Conservation (phyloP, 768 basidiomycete species). For the Nidularia sp. region DNA sequence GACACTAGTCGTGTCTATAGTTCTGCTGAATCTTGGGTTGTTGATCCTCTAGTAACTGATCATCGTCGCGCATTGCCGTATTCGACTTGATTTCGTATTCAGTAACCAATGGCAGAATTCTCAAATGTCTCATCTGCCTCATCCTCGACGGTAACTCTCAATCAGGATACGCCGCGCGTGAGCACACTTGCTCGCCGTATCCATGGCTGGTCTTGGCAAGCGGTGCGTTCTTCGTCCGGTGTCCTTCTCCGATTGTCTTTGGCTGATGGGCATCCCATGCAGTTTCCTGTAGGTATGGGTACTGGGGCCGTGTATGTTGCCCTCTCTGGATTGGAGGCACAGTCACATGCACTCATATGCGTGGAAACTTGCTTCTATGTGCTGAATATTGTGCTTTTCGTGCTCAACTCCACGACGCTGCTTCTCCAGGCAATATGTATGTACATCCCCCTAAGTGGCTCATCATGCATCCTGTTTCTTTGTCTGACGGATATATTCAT, state of each 20-base stretch:
- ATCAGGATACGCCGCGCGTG: conserved; percentile 10
- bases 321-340: conserved; percentile 32
- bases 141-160: too few relatives aligned
- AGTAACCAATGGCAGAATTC: too few relatives aligned
- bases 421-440: conserved; percentile 36
- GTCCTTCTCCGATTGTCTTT: neutral
- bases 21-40: too few relatives aligned
- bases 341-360: conserved; percentile 21
- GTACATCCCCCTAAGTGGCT: conserved; percentile 5
- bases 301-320: conserved; percentile 46
- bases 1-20: too few relatives aligned
- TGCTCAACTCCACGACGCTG: conserved; percentile 37
- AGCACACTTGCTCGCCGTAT: conserved; percentile 34
- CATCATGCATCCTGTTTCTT: neutral
- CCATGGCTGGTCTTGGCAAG: conserved; percentile 50
- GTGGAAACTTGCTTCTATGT: conserved; percentile 43
- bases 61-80: too few relatives aligned
- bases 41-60: too few relatives aligned
- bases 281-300: conserved; percentile 49
- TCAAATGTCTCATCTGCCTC: too few relatives aligned
- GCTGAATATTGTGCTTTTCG: conserved; percentile 38
- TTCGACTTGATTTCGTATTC: too few relatives aligned
- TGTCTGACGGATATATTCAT: neutral
- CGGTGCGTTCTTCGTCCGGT: conserved; percentile 22
- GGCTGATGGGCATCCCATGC: neutral